Evolutionary conservation across 305 asterid genomes (phyloP), one percentile per base, ranked within the genome.

Genomic region (Fraxinus paxiana): DNA sequence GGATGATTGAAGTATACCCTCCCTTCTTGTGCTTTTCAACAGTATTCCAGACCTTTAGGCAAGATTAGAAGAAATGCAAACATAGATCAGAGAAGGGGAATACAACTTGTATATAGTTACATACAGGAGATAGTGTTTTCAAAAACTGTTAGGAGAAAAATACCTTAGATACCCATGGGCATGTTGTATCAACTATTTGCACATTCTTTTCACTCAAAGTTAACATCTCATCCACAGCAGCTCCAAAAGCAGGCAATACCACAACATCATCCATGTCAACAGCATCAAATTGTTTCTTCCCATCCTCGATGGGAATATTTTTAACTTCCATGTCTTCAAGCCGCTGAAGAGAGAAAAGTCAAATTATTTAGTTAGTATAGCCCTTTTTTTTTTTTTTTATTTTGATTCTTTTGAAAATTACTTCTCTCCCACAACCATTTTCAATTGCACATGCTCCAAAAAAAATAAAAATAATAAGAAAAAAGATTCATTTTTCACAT

Each of bases 101-200:
- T 7, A 63, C 38, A 83, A 6, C 24, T 73, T 65, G 51, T 46
- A 43, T 33, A 61, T 0, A 33, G 82, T 35, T 82, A 54, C 37
- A 48, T 17, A 43, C 71, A 51, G 63, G 24, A 77, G 26, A 78
- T 22, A 78, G 35, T 33, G 10, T 76, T 71, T 77, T 75, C 63
- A 3, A 5, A 79, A 74, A 35, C 61, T 1, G 4, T 43, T 18
- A 34, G 43, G 71, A 18, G 70, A 7, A 78, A 72, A 54, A 61
- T 89, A 96, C 98, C 98, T 96, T 94, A 37, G 96, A 88, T 77
- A 96, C 99, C 99, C 99, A 96, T 17, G 98, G 99, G 92, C 98
- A 96, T 81, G 99, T 96, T 75, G 99, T 94, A 87, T 96, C 99
- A 76, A 96, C 95, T 84, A 96, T 92, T 86, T 96, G 98, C 72